Conservation (phyloP, 352 stramenopile genomes). For the Globisporangium emineosum region DNA sequence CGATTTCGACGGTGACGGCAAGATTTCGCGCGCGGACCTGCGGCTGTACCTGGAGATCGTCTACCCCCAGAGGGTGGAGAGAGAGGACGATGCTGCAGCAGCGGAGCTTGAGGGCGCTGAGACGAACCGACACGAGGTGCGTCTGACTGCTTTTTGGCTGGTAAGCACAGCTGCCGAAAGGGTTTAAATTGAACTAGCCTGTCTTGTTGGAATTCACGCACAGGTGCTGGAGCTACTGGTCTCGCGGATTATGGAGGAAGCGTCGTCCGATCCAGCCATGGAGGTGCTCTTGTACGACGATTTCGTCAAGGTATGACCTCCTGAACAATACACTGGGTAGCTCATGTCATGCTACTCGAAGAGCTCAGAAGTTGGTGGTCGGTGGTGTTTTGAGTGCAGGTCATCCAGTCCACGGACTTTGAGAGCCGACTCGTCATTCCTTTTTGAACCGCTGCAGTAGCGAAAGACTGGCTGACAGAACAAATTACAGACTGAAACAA, state of each 20-base stretch:
- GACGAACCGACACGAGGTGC: constrained; percentile 29
- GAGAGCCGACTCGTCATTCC: constrained; percentile 52
- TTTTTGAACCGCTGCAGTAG: too few relatives aligned
- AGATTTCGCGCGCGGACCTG: constrained; percentile 58
- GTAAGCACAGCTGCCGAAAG: too few relatives aligned
- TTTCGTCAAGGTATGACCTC: constrained; percentile 44
- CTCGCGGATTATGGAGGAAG: constrained; percentile 47
- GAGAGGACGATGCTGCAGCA: constrained; percentile 13
- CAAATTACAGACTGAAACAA: background rate
- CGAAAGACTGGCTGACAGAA: too few relatives aligned
- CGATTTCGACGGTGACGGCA: constrained; percentile 69
- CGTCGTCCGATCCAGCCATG: constrained; percentile 38
- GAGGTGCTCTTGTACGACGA: constrained; percentile 57
- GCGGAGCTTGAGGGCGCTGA: constrained; percentile 8
- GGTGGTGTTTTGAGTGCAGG: constrained; percentile 19
- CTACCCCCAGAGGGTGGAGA: constrained; percentile 30
- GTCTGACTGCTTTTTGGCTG: constrained; percentile 6
- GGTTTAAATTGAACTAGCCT: too few relatives aligned
- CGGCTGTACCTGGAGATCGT: constrained; percentile 40
- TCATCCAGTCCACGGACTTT: constrained; percentile 59
- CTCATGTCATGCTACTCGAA: background rate
- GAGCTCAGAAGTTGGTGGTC: background rate
- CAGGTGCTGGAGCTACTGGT: constrained; percentile 44
- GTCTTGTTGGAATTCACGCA: too few relatives aligned
- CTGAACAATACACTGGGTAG: background rate